Percentiles rank a stretch among this genome's conserved stretches.
Evolutionary conservation across 78 protist species (phyloP).

Genomic region (Emiliania huxleyi): DNA sequence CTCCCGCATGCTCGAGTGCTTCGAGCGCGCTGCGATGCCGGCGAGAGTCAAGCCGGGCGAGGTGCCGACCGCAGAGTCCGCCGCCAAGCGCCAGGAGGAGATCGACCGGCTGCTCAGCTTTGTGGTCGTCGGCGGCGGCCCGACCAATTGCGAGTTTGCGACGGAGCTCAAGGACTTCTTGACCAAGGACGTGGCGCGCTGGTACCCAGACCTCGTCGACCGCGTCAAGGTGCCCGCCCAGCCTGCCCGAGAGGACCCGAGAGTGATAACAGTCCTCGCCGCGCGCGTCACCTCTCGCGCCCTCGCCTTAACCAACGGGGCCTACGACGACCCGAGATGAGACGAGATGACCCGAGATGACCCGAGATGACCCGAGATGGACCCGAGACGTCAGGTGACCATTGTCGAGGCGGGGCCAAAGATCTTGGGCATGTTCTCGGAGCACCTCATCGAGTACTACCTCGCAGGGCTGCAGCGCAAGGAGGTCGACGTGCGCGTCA

Average conservation of each 20-base stretch:
- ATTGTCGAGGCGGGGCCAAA: neutral
- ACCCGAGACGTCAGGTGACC: no score
- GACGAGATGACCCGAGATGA: no score
- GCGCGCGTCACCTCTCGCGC: no score
- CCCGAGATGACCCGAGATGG: no score
- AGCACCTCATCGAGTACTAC: neutral
- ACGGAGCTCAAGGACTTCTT: slow-evolving; percentile 37
- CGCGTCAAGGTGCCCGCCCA: neutral
- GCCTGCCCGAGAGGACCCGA: no score
- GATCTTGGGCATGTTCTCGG: neutral
- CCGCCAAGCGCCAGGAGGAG: neutral
- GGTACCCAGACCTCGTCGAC: slow-evolving; percentile 8
- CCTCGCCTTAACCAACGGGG: no score
- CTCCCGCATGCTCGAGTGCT: neutral
- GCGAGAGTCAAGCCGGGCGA: no score
- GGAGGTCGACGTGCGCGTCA: neutral
- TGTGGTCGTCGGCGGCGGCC: slow-evolving; percentile 44
- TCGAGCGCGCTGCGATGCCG: slow-evolving; percentile 9
- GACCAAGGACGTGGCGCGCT: neutral
- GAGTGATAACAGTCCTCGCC: no score
- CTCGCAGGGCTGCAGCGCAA: neutral
- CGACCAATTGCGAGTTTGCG: slow-evolving; percentile 34
- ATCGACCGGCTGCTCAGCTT: neutral
- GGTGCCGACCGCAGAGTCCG: no score
- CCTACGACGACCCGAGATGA: no score